Conservation (phyloP, 1,139 yeast genomes). For the Yamadazyma pseudoaaseri region DNA sequence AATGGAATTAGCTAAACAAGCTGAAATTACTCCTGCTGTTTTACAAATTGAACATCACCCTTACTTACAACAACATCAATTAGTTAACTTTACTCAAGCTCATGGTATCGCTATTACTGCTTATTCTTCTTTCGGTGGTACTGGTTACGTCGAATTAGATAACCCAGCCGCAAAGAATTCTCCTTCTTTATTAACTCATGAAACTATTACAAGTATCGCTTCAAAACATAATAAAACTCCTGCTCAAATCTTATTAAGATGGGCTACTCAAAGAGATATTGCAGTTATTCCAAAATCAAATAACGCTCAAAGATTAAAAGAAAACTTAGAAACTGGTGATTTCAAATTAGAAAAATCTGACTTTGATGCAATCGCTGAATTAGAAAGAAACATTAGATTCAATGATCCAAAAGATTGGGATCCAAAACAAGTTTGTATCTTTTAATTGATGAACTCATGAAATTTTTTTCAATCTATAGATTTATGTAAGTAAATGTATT, state of each 20-base stretch:
- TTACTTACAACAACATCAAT: constrained; percentile 72
- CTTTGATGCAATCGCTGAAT: constrained; percentile 46
- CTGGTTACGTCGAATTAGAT: constrained; percentile 61
- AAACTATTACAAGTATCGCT: constrained; percentile 53
- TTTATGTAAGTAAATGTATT: constrained; percentile 3
- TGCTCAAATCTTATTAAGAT: constrained; percentile 70
- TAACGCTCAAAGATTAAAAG: constrained; percentile 56
- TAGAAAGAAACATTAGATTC: constrained; percentile 74
- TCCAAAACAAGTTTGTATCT: constrained; percentile 15
- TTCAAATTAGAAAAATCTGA: constrained; percentile 57
- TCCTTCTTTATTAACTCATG: constrained; percentile 55
- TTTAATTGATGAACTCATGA: constrained; percentile 8
- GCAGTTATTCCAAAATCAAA: constrained; percentile 78
- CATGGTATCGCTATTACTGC: constrained; percentile 73
- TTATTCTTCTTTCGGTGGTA: constrained; percentile 85
- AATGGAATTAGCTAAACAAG: constrained; percentile 71
- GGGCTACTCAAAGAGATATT: constrained; percentile 76
- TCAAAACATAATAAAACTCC: constrained; percentile 48
- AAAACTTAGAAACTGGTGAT: constrained; percentile 56
- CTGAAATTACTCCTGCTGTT: constrained; percentile 73
- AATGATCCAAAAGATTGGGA: constrained; percentile 59
- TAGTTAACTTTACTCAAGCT: constrained; percentile 61
- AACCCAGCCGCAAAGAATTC: constrained; percentile 51
- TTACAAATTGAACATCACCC: constrained; percentile 94
- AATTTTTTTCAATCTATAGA: constrained; percentile 1